These are phyloP conservation scores for Talaromyces rugulosus DNA, from an alignment of 2,329 filamentous ascomycete species.

Conservation along the genomic window DNA sequence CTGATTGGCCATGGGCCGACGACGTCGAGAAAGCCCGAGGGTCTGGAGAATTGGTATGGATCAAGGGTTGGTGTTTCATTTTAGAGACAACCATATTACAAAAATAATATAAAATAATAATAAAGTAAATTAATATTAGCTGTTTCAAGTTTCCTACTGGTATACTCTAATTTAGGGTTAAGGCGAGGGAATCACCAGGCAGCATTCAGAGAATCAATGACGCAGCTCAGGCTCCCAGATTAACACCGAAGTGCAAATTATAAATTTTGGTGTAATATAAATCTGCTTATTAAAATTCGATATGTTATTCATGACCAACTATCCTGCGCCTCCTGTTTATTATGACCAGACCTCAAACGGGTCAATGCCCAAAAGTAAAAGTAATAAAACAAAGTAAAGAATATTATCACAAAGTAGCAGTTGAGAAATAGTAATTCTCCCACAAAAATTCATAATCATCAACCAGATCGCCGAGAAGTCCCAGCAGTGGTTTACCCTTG, in stretches of 20 bases:
- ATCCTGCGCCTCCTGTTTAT: not conserved
- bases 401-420: conserved; percentile 47
- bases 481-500: conserved; percentile 68
- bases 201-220: too few relatives aligned
- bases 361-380: not conserved
- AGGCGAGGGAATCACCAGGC: too few relatives aligned
- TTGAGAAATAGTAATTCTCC: conserved; percentile 94
- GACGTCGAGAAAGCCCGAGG: conserved; percentile 56
- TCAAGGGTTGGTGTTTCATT: conserved; percentile 65
- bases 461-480: conserved; percentile 76
- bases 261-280: not conserved
- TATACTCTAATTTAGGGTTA: too few relatives aligned
- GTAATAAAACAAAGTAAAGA: not conserved
- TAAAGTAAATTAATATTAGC: not conserved
- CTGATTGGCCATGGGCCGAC: conserved; percentile 46
- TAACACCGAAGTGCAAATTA: too few relatives aligned
- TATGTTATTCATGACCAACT: too few relatives aligned
- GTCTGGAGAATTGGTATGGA: conserved; percentile 80
- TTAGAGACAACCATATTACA: conserved; percentile 35
- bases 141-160: too few relatives aligned
- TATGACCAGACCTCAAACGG: not conserved
- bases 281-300: too few relatives aligned
- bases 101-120: conserved; percentile 17
- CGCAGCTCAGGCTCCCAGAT: too few relatives aligned
- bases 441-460: conserved; percentile 97